Evolutionary conservation across 2,329 filamentous ascomycete species (phyloP).

Genomic region (Grosmannia serpens): DNA sequence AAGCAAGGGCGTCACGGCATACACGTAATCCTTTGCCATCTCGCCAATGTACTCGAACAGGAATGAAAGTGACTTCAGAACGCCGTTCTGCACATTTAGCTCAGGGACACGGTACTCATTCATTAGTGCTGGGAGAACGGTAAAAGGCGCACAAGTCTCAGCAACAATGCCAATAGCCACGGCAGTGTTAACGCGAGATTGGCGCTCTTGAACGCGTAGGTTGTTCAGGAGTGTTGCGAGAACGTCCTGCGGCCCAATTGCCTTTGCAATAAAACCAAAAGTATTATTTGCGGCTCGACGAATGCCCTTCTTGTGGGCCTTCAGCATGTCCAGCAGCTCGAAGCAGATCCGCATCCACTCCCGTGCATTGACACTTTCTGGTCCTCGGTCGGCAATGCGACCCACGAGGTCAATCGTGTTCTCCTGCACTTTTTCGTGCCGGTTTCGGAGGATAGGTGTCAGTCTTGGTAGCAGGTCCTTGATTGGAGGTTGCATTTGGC

Average conservation of each 20-base stretch:
- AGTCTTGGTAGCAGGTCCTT: slow-evolving; percentile 89
- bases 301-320: slow-evolving; percentile 99
- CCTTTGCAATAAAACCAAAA: slow-evolving; percentile 98
- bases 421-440: slow-evolving; percentile 98
- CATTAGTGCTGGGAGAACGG: slow-evolving; percentile 96
- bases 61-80: slow-evolving; percentile 93
- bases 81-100: slow-evolving; percentile 96
- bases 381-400: slow-evolving; percentile 92
- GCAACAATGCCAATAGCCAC: slow-evolving; percentile 98
- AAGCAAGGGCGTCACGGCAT: slow-evolving; percentile 87
- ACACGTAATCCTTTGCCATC: slow-evolving; percentile 99
- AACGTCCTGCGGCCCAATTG: slow-evolving; percentile 95
- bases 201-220: slow-evolving; percentile 89
- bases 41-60: slow-evolving; percentile 98
- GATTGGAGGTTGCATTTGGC: slow-evolving; percentile 95
- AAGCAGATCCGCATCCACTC: slow-evolving; percentile 99
- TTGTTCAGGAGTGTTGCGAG: slow-evolving; percentile 94
- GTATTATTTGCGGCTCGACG: slow-evolving; percentile 98
- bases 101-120: slow-evolving; percentile 98
- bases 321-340: slow-evolving; percentile 96
- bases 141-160: slow-evolving; percentile 96
- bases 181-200: slow-evolving; percentile 95
- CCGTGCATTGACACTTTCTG: slow-evolving; percentile 89
- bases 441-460: slow-evolving; percentile 95
- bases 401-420: slow-evolving; percentile 98